Evolutionary conservation across 768 basidiomycete species (phyloP), one percentile per base, ranked within the genome.

Genomic region (Leccinum barrowsii): DNA sequence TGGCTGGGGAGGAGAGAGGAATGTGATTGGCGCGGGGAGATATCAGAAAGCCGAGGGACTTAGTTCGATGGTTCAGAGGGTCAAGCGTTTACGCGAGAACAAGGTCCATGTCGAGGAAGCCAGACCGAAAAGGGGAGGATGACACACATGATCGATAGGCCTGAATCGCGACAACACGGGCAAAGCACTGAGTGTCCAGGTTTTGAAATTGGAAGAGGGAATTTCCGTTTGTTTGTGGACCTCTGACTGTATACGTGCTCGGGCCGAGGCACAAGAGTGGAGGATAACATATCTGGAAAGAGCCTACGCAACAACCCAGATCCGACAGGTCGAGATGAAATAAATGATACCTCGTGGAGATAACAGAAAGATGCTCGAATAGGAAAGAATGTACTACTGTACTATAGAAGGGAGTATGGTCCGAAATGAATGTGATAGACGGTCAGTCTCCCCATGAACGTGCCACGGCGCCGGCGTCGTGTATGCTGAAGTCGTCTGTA

Each of bases 401-500:
- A 42, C 40, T 42, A 42, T 61, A 65, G 21, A 65, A 49, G 63
- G 61, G 55, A 51, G 60, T 50, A 56, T 48, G 58, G 67, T 63
- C 65, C 71, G 71, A 66, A 68, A 69, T 69, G 73, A 74, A 64
- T 22, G 73, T 61, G 72, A 64, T 60, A 42, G 55, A 61, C 17
- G 58, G 52, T 73, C 56, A 74, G 64, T 74, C 71, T 11, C 60
- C 71, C 71, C 71, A 73, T 28, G 71, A 73, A 52, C 71, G 67
- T 64, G 71, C 72, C 46, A 73, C 72, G 21, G 73, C 67, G 37
- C 71, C 71, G 55, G 73, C 69, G 56, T 73, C 71, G 56, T 52
- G 59, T 50, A 73, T 66, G 5, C 26, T 63, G 60, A 73, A 74
- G 57, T 63, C 56, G 54, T 73, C 73, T 48, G 61, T 35, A 56